Conservation (phyloP, 257 asterid species). For the Solanum chaucha region DNA sequence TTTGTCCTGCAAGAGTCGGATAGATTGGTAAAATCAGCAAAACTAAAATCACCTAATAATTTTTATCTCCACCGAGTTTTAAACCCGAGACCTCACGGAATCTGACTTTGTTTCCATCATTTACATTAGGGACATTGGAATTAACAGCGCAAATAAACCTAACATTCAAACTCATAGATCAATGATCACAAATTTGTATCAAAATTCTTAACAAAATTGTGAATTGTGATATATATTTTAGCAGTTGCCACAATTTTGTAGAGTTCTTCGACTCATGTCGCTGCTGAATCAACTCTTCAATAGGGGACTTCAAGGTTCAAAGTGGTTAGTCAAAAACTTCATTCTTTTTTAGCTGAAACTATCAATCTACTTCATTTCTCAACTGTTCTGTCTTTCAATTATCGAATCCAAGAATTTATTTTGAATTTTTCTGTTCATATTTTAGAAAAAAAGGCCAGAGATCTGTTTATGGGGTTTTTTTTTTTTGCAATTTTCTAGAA, state of each 20-base stretch:
- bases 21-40: no score
- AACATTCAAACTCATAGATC: background rate
- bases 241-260: background rate
- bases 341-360: background rate
- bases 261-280: conserved; percentile 24
- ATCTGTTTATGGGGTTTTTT: background rate
- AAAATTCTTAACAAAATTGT: background rate
- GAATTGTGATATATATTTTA: background rate
- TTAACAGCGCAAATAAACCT: background rate
- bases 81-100: background rate
- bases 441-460: background rate
- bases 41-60: no score
- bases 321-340: conserved; percentile 44
- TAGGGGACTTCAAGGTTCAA: conserved; percentile 75
- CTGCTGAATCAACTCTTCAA: conserved; percentile 85
- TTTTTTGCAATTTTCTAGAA: background rate
- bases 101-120: background rate
- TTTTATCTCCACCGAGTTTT: accelerated
- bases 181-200: background rate
- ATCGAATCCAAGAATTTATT: background rate
- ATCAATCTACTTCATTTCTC: background rate
- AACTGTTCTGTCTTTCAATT: background rate
- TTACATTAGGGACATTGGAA: background rate
- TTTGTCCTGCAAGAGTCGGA: accelerated
- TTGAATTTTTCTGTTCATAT: background rate